phyloP scores from a whole-genome alignment of 331 rosid species.

The Erythrophleum ivorense region DNA sequence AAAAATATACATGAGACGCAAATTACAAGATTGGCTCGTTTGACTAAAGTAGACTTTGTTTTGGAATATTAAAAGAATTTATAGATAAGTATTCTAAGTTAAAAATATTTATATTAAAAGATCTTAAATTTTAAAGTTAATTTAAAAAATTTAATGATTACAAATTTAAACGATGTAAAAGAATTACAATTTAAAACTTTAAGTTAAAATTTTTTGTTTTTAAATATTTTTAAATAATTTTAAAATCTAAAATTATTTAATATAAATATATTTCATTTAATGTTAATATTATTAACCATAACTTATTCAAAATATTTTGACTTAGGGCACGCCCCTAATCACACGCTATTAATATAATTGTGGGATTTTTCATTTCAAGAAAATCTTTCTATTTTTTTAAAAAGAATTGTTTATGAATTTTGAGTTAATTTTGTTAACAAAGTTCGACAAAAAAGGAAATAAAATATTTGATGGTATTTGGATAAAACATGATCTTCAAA shows the following conservation, averaged over 20 bases:
- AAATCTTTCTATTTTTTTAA: not conserved
- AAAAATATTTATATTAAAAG: too few relatives aligned
- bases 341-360: constrained; percentile 16
- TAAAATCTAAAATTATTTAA: too few relatives aligned
- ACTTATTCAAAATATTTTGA: too few relatives aligned
- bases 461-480: not conserved
- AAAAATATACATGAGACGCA: not conserved
- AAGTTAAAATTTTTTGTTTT: too few relatives aligned
- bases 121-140: too few relatives aligned
- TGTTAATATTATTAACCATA: too few relatives aligned
- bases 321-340: constrained; percentile 20
- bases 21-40: not conserved
- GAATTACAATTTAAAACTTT: too few relatives aligned
- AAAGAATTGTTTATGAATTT: not conserved
- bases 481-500: not conserved
- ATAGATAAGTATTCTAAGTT: too few relatives aligned
- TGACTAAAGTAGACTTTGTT: not conserved
- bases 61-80: not conserved
- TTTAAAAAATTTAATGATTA: too few relatives aligned
- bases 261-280: too few relatives aligned
- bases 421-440: not conserved
- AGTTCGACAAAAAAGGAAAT: not conserved
- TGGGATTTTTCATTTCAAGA: not conserved
- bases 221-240: too few relatives aligned
- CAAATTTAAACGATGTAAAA: too few relatives aligned